Evolutionary conservation across 805 yeast species (phyloP).

Genomic region (Torulaspora delbrueckii): DNA sequence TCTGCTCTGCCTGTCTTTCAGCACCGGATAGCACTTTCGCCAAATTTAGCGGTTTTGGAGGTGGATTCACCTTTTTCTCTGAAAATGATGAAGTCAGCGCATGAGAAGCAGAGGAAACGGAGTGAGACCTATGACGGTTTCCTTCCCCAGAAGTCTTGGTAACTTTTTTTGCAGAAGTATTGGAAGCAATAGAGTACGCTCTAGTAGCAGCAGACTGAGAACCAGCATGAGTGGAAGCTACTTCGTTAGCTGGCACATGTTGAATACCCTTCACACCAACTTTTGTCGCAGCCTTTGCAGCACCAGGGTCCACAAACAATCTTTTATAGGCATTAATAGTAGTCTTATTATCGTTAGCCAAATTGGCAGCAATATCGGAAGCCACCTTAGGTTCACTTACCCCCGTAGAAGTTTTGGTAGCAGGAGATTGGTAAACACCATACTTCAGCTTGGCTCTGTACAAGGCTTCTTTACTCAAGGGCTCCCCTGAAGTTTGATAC

Average conservation of each 20-base stretch:
- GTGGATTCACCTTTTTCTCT: slow-evolving; percentile 8
- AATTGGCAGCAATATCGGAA: slow-evolving; percentile 69
- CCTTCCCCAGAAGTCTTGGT: slow-evolving; percentile 3
- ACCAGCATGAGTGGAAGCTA: slow-evolving; percentile 9
- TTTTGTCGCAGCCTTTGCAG: slow-evolving; percentile 31
- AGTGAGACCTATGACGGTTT: slow-evolving; percentile 10
- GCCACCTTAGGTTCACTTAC: slow-evolving; percentile 53
- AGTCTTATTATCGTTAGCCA: slow-evolving; percentile 64
- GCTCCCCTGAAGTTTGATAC: slow-evolving; percentile 66
- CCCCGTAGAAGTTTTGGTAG: slow-evolving; percentile 46
- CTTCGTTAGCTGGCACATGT: slow-evolving; percentile 7
- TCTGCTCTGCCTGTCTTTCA: slow-evolving; percentile 27
- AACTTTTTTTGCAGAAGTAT: slow-evolving; percentile 7
- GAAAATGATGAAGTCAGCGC: slow-evolving; percentile 4
- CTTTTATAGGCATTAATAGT: slow-evolving; percentile 61
- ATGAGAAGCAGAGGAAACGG: slow-evolving; percentile 15
- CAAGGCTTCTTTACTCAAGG: slow-evolving; percentile 67
- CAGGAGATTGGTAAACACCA: slow-evolving; percentile 56
- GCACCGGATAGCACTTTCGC: slow-evolving; percentile 32
- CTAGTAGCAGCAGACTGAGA: slow-evolving; percentile 31
- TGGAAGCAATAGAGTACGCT: slow-evolving; percentile 27
- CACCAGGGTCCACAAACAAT: slow-evolving; percentile 31
- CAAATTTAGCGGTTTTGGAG: slow-evolving; percentile 22
- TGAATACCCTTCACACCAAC: slow-evolving; percentile 18
- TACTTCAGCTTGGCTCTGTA: slow-evolving; percentile 69